These are phyloP conservation scores for Thelonectria blattea DNA, from an alignment of 2,329 filamentous ascomycete species.

Conservation along the genomic window DNA sequence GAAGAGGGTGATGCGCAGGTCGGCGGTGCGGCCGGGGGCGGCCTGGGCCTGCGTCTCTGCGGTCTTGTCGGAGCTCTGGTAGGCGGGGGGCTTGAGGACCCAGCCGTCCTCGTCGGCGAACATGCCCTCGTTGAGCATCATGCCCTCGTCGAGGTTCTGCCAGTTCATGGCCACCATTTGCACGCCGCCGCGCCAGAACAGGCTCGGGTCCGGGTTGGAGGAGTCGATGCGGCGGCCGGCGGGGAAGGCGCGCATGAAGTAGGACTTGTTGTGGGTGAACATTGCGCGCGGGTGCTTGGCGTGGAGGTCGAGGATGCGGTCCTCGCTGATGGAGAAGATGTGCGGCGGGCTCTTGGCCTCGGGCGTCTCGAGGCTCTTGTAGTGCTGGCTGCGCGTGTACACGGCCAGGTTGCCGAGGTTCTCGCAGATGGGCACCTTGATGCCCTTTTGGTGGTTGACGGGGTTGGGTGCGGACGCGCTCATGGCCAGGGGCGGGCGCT, in stretches of 20 bases:
- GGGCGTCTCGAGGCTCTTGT: constrained; percentile 72
- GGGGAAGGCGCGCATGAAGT: constrained; percentile 92
- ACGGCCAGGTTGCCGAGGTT: constrained; percentile 77
- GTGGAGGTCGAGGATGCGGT: constrained; percentile 66
- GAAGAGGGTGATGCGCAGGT: constrained; percentile 74
- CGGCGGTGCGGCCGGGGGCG: constrained; percentile 60
- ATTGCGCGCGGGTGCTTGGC: constrained; percentile 73
- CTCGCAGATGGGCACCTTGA: constrained; percentile 69
- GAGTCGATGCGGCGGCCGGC: constrained; percentile 79
- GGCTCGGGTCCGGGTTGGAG: constrained; percentile 92
- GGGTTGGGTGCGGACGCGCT: constrained; percentile 21
- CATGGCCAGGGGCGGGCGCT: constrained; percentile 35
- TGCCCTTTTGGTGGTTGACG: constrained; percentile 32
- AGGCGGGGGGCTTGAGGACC: constrained; percentile 82
- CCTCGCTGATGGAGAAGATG: constrained; percentile 91
- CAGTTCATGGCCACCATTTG: constrained; percentile 99
- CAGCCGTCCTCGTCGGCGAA: constrained; percentile 86
- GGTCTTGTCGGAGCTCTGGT: constrained; percentile 59
- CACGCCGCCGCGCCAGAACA: constrained; percentile 90
- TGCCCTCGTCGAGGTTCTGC: constrained; percentile 92
- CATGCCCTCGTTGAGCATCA: constrained; percentile 98
- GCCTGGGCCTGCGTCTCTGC: constrained; percentile 52
- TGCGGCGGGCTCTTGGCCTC: constrained; percentile 64
- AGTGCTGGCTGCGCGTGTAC: constrained; percentile 87
- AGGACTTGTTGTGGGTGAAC: constrained; percentile 85